These are phyloP conservation scores for Morella rubra DNA, from an alignment of 306 rosid genomes.

Conservation along the genomic window DNA sequence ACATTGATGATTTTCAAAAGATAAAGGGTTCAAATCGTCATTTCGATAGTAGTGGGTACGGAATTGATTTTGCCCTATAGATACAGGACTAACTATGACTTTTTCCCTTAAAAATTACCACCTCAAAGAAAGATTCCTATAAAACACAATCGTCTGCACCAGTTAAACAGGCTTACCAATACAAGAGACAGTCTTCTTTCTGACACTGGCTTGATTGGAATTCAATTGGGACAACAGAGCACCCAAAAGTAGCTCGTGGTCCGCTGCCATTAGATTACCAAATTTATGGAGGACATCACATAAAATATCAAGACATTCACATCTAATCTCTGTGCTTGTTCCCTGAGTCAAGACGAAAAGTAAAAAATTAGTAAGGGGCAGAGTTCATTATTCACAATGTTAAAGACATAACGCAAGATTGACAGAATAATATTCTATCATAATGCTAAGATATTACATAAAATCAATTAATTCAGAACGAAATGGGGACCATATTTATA, in stretches of 20 bases:
- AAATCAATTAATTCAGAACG: not conserved
- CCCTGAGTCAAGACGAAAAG: constrained; percentile 48
- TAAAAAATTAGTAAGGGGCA: constrained; percentile 18
- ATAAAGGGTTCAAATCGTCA: no score
- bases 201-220: constrained; percentile 86
- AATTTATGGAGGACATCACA: constrained; percentile 89
- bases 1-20: no score
- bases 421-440: not conserved
- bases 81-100: no score
- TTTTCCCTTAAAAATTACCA: not conserved
- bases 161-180: constrained; percentile 53
- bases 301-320: constrained; percentile 86
- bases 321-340: constrained; percentile 77
- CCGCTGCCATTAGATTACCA: constrained; percentile 78
- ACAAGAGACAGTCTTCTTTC: constrained; percentile 89
- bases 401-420: not conserved
- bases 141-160: constrained; percentile 3
- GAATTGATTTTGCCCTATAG: no score
- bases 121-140: not conserved
- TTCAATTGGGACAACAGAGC: constrained; percentile 82
- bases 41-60: no score
- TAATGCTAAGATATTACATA: not conserved
- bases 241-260: constrained; percentile 69
- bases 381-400: not conserved
- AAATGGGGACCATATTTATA: not conserved